phyloP scores from a whole-genome alignment of 371 early-diverging fungal genomes.

The Homolaphlyctis polyrhiza region DNA sequence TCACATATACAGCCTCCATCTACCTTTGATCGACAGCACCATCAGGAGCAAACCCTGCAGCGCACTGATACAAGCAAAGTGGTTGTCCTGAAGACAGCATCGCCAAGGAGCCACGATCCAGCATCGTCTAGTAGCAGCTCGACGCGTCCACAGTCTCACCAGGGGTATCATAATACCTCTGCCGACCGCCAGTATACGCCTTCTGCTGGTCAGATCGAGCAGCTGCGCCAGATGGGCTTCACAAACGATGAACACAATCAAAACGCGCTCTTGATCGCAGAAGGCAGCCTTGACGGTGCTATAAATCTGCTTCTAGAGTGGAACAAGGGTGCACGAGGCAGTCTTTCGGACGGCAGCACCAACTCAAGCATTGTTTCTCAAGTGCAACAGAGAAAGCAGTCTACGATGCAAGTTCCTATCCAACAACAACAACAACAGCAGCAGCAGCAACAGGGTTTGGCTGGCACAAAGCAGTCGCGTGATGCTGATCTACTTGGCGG shows the following conservation, averaged over 20 bases:
- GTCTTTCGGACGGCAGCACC: conserved; percentile 6
- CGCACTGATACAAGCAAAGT: too few species aligned
- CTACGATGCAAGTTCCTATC: not conserved
- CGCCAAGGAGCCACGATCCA: too few species aligned
- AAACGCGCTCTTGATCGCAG: conserved; percentile 41
- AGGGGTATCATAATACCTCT: not conserved
- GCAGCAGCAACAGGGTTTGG: conserved; percentile 11
- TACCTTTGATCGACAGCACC: conserved; percentile 3
- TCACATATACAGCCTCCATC: too few species aligned
- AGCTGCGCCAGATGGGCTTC: conserved; percentile 60
- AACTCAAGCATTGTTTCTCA: conserved; percentile 4
- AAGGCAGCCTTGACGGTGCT: conserved; percentile 68
- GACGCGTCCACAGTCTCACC: too few species aligned
- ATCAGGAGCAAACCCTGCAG: not conserved
- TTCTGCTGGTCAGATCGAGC: conserved; percentile 11
- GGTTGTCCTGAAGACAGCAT: too few species aligned
- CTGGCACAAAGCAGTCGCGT: not conserved
- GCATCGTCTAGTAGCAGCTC: too few species aligned
- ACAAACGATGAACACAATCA: conserved; percentile 17
- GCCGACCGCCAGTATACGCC: conserved; percentile 7
- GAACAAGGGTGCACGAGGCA: conserved; percentile 3
- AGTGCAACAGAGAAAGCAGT: conserved; percentile 7
- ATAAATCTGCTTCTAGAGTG: conserved; percentile 58
- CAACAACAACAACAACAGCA: conserved; percentile 19
- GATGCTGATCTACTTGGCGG: not conserved